Evolutionary conservation across 768 basidiomycete species (phyloP).

Genomic region (Trametes villosa): DNA sequence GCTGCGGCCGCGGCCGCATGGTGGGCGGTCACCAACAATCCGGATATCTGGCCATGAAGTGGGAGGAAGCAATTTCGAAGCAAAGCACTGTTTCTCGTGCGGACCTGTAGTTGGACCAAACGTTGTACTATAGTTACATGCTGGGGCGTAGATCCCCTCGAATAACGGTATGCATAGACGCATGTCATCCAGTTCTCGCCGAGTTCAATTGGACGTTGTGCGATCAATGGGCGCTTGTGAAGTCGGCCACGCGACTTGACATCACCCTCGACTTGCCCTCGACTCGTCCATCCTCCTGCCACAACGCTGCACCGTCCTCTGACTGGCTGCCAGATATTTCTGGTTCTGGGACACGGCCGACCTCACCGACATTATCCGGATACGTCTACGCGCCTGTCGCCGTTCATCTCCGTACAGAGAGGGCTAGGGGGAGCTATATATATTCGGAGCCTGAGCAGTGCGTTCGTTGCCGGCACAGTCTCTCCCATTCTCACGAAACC

Average conservation of each 20-base stretch:
- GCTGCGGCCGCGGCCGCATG: not conserved
- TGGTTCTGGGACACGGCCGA: too few relatives aligned
- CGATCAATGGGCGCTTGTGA: not conserved
- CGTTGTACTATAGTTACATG: not conserved
- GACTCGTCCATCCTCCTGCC: too few relatives aligned
- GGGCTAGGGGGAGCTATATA: too few relatives aligned
- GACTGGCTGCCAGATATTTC: too few relatives aligned
- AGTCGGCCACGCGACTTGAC: not conserved
- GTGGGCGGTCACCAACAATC: too few relatives aligned
- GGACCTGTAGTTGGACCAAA: not conserved
- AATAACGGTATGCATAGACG: not conserved
- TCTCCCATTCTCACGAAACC: slow-evolving; percentile 13
- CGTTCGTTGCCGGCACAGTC: not conserved
- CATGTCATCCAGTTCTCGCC: too few relatives aligned
- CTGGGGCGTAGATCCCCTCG: too few relatives aligned
- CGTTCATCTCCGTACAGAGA: not conserved
- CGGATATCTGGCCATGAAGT: too few relatives aligned
- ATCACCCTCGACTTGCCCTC: not conserved
- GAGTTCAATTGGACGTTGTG: not conserved
- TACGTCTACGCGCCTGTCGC: not conserved
- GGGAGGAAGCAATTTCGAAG: not conserved
- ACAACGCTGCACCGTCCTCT: too few relatives aligned
- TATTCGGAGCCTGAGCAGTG: not conserved
- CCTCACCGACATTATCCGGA: too few relatives aligned
- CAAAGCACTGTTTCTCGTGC: not conserved